Percentiles rank a stretch among this genome's conserved stretches.
Conservation (phyloP, 352 stramenopile species). For the Phytopythium vexans region DNA sequence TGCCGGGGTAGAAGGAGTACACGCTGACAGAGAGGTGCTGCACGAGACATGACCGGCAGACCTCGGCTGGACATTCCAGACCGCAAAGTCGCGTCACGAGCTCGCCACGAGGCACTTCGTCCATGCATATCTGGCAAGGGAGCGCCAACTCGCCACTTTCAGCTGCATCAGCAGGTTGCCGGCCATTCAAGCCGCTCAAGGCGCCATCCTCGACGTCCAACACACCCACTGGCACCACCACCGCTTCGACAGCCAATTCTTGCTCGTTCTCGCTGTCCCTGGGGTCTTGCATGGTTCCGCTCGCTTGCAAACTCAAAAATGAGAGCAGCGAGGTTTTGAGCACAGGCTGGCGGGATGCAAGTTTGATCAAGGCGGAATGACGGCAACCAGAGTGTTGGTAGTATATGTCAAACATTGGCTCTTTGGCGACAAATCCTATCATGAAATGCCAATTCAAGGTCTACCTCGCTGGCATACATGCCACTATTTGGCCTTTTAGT, state of each 20-base stretch:
- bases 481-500: too few species aligned
- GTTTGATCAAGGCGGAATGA: too few species aligned
- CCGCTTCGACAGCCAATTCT: neutral
- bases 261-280: too few species aligned
- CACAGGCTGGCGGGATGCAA: too few species aligned
- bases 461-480: too few species aligned
- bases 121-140: conserved; percentile 64
- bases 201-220: conserved; percentile 10
- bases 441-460: too few species aligned
- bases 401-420: too few species aligned
- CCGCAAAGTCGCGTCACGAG: conserved; percentile 40
- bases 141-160: conserved; percentile 19
- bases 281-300: too few species aligned
- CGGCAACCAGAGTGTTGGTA: too few species aligned
- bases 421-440: too few species aligned
- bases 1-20: conserved; percentile 56
- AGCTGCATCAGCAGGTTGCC: neutral
- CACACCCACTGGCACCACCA: conserved; percentile 1
- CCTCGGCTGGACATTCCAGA: conserved; percentile 28
- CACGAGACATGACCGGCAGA: conserved; percentile 46
- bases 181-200: neutral
- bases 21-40: conserved; percentile 45
- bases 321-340: too few species aligned
- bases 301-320: too few species aligned
- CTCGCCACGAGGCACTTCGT: conserved; percentile 25